Percentiles rank a stretch among this genome's conserved stretches.
Evolutionary conservation across 78 protist genomes (phyloP).

Genomic region (Anaeramoeba flamelloides): DNA sequence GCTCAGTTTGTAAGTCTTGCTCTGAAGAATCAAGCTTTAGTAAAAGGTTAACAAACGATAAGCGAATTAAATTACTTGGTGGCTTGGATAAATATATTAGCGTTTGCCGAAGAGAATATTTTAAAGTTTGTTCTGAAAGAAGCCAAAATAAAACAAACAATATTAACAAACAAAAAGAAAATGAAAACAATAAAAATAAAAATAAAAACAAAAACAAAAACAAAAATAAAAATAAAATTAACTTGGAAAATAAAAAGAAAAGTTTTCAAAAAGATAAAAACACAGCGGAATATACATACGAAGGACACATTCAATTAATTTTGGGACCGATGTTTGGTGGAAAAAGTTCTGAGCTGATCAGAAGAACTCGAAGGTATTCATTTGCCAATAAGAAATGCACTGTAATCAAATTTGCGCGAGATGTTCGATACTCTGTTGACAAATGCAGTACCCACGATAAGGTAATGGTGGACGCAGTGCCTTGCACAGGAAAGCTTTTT

Average conservation of each 20-base stretch:
- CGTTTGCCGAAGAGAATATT: conserved; percentile 71
- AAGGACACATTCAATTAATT: conserved; percentile 56
- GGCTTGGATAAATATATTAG: conserved; percentile 63
- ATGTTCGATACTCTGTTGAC: conserved; percentile 31
- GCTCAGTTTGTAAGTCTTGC: conserved; percentile 60
- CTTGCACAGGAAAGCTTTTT: conserved; percentile 29
- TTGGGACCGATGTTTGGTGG: conserved; percentile 81
- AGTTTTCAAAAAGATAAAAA: too few species aligned
- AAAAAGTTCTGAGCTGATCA: conserved; percentile 58
- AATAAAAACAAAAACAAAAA: too few species aligned
- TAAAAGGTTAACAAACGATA: conserved; percentile 35
- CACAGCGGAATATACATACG: background rate
- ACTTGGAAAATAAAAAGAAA: too few species aligned
- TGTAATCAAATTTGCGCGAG: conserved; percentile 8
- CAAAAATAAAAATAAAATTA: too few species aligned
- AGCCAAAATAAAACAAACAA: too few species aligned
- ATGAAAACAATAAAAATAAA: too few species aligned
- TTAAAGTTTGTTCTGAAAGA: too few species aligned
- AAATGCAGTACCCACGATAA: conserved; percentile 50
- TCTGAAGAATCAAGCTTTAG: conserved; percentile 50
- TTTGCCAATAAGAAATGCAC: conserved; percentile 37
- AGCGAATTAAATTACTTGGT: conserved; percentile 52
- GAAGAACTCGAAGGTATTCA: conserved; percentile 41
- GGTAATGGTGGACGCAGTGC: conserved; percentile 33
- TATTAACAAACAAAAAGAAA: too few species aligned